A percentile compares a stretch with the other conserved stretches of the same genome.
Evolutionary conservation across 116 monocot species (phyloP).

Genomic region (Papilionanthe hybrid): DNA sequence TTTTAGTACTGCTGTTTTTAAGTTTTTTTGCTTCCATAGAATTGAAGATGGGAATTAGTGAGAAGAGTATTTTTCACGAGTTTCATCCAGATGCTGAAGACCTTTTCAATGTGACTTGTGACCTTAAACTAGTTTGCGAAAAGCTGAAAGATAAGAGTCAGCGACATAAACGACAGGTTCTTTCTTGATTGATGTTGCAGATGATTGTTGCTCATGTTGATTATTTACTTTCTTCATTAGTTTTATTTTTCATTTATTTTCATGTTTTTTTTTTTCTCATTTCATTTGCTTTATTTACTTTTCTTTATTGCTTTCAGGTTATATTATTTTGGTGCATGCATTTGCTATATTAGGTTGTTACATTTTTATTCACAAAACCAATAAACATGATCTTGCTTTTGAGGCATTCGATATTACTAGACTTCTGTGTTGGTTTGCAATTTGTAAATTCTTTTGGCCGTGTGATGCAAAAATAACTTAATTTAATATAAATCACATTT

Average conservation of each 20-base stretch:
- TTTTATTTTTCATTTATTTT: background rate
- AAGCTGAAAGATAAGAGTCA: slow-evolving; percentile 81
- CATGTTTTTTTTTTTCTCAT: no score
- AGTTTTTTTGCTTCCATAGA: slow-evolving; percentile 33
- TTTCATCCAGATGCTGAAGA: slow-evolving; percentile 99
- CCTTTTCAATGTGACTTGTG: slow-evolving; percentile 97
- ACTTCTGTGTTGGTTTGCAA: background rate
- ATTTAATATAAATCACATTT: background rate
- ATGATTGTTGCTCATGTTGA: background rate
- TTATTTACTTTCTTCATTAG: background rate
- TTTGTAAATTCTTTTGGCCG: background rate
- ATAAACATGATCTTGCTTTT: background rate
- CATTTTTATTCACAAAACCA: background rate
- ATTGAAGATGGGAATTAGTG: slow-evolving; percentile 92
- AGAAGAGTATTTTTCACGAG: slow-evolving; percentile 93
- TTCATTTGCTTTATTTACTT: no score
- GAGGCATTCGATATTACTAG: background rate
- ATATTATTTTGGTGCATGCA: background rate
- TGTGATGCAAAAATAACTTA: background rate
- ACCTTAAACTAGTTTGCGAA: slow-evolving; percentile 90
- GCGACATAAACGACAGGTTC: slow-evolving; percentile 94
- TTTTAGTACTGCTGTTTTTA: background rate
- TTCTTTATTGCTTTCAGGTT: background rate
- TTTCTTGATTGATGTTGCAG: background rate
- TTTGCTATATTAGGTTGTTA: background rate